Evolutionary conservation across 2,329 filamentous ascomycete species (phyloP), one percentile per base, ranked within the genome.

Genomic region (Colletotrichum agaves): DNA sequence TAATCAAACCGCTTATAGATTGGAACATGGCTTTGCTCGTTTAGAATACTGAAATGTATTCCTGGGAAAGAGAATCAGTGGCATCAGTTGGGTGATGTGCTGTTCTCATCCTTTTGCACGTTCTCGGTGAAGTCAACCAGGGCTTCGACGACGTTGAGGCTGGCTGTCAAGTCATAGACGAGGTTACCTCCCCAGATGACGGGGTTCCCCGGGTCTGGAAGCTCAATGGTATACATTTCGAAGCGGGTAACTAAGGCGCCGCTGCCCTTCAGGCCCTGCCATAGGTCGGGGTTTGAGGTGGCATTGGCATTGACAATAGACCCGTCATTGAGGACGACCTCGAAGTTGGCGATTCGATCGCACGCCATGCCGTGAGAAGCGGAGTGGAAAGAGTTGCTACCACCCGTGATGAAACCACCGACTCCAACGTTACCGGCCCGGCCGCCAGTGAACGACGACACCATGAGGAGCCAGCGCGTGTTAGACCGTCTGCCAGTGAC

Each of bases 271-370:
- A 85, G 74, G 0, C 82, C 83, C 69, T 77, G 78, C 74, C 77
- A 86, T 2, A 86, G 77, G 61, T 85, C 82, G 0, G 75, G 27
- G 63, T 84, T 78, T 7, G 77, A 69, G 0, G 73, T 69, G 1
- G 72, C 72, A 35, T 79, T 84, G 17, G 80, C 83, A 4, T 82
- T 78, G 33, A 84, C 74, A 37, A 85, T 78, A 2, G 71, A 62
- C 7, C 84, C 83, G 60, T 78, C 74, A 0, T 81, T 79, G 0
- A 85, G 76, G 0, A 88, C 84, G 4, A 88, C 77, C 69, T 86
- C 76, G 61, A 77, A 85, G 33, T 77, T 79, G 23, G 73, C 70
- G 5, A 85, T 78, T 11, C 78, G 81, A 69, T 86, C 83, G 60
- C 80, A 83, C 5, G 78, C 81, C 72, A 81, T 82, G 2, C 85